These are phyloP conservation scores for Hyparrhenia diplandra DNA, from an alignment of 176 grass and related monocot species.

Conservation along the genomic window DNA sequence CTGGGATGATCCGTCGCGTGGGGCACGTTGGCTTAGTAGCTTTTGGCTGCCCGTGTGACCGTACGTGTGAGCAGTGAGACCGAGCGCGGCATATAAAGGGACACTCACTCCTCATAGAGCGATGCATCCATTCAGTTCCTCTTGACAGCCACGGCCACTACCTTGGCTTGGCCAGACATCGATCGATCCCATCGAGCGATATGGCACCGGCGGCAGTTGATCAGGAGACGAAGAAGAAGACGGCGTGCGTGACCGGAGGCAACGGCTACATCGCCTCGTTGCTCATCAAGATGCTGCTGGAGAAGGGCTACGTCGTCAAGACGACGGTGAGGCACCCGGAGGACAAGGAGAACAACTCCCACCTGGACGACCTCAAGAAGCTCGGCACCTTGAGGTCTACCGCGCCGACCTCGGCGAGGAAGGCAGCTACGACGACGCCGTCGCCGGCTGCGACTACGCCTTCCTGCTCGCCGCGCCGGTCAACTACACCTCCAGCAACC, in stretches of 20 bases:
- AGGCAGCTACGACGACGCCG: constrained; percentile 59
- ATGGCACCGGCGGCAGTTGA: no score
- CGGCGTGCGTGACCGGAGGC: constrained; percentile 1
- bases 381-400: constrained; percentile 44
- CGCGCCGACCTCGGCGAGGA: constrained; percentile 44
- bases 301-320: neutral
- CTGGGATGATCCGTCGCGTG: no score
- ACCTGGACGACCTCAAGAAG: constrained; percentile 27
- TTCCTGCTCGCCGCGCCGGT: constrained; percentile 68
- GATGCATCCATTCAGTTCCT: no score
- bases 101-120: no score
- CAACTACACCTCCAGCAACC: constrained; percentile 34
- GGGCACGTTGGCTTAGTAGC: no score
- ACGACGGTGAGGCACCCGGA: constrained; percentile 2
- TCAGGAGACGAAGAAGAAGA: neutral
- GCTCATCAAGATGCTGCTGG: constrained; percentile 17
- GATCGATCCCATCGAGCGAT: neutral
- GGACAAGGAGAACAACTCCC: constrained; percentile 7
- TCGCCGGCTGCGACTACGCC: constrained; percentile 51
- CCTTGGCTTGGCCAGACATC: no score
- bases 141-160: no score
- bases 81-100: no score
- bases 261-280: constrained; percentile 14
- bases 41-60: no score
- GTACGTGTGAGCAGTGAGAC: no score